Evolutionary conservation across 1,139 yeast species (phyloP), one percentile per base, ranked within the genome.

Genomic region (Hansenula anomala): DNA sequence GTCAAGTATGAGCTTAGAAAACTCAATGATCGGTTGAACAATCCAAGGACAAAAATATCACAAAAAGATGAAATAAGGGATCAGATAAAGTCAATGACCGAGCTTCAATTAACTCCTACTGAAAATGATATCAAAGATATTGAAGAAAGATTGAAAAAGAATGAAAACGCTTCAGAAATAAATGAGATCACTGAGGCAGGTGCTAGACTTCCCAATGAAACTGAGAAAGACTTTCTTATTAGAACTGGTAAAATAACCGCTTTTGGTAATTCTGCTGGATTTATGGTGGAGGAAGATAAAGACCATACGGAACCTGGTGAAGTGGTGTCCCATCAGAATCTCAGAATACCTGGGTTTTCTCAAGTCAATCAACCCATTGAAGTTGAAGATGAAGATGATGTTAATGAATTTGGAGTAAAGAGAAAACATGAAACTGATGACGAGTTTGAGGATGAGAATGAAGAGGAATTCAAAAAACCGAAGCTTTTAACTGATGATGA

Each of bases 221-320:
- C 86, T 0, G 87, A 85, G 51, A 77, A 77, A 41, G 97, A 90
- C 39, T 92, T 64, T 55, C 67, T 92, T 45, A 75, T 92, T 1
- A 69, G 98, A 47, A 90, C 90, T 0, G 99, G 99, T 30, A 82
- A 88, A 57, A 79, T 89, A 41, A 92, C 99, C 0, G 98, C 98
- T 0, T 92, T 92, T 66, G 95, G 97, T 11, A 78, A 78, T 31
- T 68, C 78, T 16, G 69, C 73, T 28, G 77, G 74, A 6, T 86
- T 86, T 47, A 59, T 60, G 6, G 36, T 61, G 9, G 67, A 63
- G 6, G 56, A 49, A 15, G 66, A 62, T 22, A 52, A 45, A 11
- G 48, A 47, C 4, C 48, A 41, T 9, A 36, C 30, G 2, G 50
- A 40, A 6, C 43, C 47, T 8, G 44, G 30, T 8, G 45, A 45